Percentiles rank a stretch among this genome's conserved stretches.
Evolutionary conservation across 78 protist species (phyloP).

Genomic region (Polysphondylium violaceum): DNA sequence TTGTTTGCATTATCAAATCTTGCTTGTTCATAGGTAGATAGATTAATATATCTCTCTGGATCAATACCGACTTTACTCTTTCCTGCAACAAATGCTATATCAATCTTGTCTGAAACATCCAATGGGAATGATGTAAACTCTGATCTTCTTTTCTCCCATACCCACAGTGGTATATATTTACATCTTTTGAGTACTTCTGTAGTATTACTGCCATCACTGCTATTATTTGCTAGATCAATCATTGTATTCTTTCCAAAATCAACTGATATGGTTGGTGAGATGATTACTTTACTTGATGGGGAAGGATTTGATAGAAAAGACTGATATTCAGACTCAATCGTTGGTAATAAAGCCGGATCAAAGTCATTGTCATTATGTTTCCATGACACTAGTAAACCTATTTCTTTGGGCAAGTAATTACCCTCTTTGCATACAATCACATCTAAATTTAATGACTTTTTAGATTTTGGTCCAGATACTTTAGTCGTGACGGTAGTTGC

Average conservation of each 20-base stretch:
- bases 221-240: not conserved
- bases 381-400: no score
- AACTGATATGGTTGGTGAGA: not conserved
- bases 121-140: constrained; percentile 16
- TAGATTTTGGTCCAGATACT: no score
- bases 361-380: no score
- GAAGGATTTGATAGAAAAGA: no score
- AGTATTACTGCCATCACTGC: not conserved
- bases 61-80: constrained; percentile 17
- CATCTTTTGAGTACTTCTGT: constrained; percentile 1
- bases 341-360: no score
- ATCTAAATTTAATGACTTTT: no score
- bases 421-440: constrained; percentile 18
- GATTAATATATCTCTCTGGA: constrained; percentile 54
- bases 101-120: constrained; percentile 23
- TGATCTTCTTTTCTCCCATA: constrained; percentile 64
- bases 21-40: constrained; percentile 51
- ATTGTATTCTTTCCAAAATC: constrained; percentile 8
- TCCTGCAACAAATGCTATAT: constrained; percentile 29
- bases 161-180: constrained; percentile 10
- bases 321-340: no score
- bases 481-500: no score
- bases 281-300: no score
- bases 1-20: constrained; percentile 56
- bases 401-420: not conserved